Conservation (phyloP, 2,329 filamentous ascomycete genomes). For the Aspergillus japonicus region DNA sequence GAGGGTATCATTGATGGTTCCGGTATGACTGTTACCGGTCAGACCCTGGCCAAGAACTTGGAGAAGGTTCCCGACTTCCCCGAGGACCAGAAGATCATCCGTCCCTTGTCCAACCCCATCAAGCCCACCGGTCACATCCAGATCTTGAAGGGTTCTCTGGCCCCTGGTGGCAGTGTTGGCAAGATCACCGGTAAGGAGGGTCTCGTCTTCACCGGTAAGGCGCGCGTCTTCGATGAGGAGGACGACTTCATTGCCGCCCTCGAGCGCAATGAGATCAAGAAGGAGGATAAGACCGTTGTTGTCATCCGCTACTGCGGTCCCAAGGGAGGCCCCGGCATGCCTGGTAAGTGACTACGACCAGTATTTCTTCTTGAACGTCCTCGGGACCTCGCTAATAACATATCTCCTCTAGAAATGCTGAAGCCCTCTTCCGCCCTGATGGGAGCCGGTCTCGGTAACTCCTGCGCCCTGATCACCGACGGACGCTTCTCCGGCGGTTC, state of each 20-base stretch:
- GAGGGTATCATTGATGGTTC: constrained; percentile 59
- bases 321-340: constrained; percentile 65
- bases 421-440: constrained; percentile 70
- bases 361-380: background rate
- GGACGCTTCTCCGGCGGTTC: constrained; percentile 65
- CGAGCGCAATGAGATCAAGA: constrained; percentile 67
- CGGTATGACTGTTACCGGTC: constrained; percentile 61
- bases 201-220: constrained; percentile 64
- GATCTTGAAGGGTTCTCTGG: constrained; percentile 68
- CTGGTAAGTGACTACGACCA: constrained; percentile 18
- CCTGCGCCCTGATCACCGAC: constrained; percentile 71
- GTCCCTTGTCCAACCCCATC: constrained; percentile 66
- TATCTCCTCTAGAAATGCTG: constrained; percentile 55
- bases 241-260: constrained; percentile 67
- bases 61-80: constrained; percentile 63
- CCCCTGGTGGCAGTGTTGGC: constrained; percentile 68
- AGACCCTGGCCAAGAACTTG: constrained; percentile 59
- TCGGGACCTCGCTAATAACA: background rate
- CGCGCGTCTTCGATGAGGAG: constrained; percentile 68
- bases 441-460: constrained; percentile 68
- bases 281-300: constrained; percentile 73
- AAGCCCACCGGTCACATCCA: constrained; percentile 71
- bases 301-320: constrained; percentile 63
- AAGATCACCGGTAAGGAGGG: constrained; percentile 76
- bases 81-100: constrained; percentile 67